Conservation (phyloP, 2,329 filamentous ascomycete species). For the Aspergillus piperis region DNA sequence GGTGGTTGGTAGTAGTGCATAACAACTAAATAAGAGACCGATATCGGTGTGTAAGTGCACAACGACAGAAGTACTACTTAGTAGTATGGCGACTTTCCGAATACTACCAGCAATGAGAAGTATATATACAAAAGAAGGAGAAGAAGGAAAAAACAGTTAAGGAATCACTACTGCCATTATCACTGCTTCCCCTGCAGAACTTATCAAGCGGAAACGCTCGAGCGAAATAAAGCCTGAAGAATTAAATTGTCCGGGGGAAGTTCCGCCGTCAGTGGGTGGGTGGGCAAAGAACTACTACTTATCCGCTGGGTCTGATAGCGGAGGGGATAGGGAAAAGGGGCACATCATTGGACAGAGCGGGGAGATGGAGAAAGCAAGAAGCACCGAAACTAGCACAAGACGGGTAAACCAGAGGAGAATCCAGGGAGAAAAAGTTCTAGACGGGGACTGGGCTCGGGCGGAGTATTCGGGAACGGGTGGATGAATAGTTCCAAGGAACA, state of each 20-base stretch:
- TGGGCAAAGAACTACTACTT: neutral
- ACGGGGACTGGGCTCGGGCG: neutral
- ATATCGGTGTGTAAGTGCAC: neutral
- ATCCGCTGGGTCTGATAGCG: neutral
- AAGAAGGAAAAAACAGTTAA: no score
- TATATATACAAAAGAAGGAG: no score
- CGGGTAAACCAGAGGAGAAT: conserved; percentile 21
- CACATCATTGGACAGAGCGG: conserved; percentile 10
- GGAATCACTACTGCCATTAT: neutral
- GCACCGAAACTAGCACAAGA: conserved; percentile 23
- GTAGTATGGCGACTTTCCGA: no score
- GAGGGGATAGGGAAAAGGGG: neutral
- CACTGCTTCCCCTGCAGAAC: neutral
- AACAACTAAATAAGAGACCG: neutral
- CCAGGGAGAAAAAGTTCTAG: neutral
- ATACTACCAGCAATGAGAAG: no score
- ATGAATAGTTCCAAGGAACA: no score
- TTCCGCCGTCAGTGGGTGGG: neutral
- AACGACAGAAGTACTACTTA: no score
- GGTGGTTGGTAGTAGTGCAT: no score
- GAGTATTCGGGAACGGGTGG: no score
- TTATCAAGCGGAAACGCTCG: neutral
- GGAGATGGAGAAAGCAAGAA: conserved; percentile 2
- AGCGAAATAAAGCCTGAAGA: neutral
- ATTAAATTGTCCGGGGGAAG: neutral